Base-by-base conservation (phyloP, 345 rosid genomes). In the Rhizophora mangle region DNA sequence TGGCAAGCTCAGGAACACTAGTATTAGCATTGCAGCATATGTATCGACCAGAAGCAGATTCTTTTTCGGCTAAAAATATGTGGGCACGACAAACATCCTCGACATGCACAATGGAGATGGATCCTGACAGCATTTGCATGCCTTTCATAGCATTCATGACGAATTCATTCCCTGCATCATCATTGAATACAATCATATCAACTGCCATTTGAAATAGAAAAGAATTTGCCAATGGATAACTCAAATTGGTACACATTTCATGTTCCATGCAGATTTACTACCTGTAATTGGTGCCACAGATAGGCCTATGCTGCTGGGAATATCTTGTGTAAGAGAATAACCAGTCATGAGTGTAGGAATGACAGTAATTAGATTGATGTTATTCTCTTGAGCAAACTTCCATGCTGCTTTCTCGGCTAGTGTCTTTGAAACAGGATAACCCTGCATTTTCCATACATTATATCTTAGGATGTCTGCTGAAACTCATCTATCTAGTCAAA, bases 81-180 rank as follows among this genome's bases (percentile, higher is more conserved):
- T 95, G 99, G 6, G 99, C 96, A 0, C 86, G 86, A 67, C 93
- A 89, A 19, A 86, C 86, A 49, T 94, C 97, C 62, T 84, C 88
- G 16, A 94, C 98, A 53, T 95, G 97, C 8, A 86, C 26, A 6
- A 89, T 69, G 43, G 96, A 88, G 78, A 94, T 78, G 0, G 96
- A 94, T 24, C 99, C 97, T 16, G 96, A 89, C 74, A 86, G 72
- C 88, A 86, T 85, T 69, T 94, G 96, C 97, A 92, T 89, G 0
- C 90, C 97, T 62, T 87, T 89, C 77, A 94, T 60, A 5, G 63
- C 92, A 16, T 65, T 82, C 61, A 86, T 55, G 57, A 84, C 65
- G 81, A 86, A 82, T 57, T 88, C 88, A 1, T 88, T 79, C 46
- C 97, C 98, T 91, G 87, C 74, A 76, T 59, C 5, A 60, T 62